Base-by-base conservation (phyloP, 148 eudicot species). In the Tetragonia tetragonoides region DNA sequence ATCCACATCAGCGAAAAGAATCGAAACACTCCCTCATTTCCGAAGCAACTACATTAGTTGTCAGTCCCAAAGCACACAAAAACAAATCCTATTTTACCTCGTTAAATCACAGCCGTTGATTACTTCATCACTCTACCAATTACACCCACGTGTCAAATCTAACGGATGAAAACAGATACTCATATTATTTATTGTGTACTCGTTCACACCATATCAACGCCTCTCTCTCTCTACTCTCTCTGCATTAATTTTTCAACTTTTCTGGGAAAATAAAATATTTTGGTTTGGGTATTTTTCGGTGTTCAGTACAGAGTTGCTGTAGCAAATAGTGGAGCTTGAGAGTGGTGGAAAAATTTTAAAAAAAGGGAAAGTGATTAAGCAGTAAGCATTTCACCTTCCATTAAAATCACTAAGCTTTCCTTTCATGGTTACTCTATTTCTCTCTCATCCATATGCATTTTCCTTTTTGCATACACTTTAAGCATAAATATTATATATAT, bases 301-400 rank as follows among this genome's bases (percentile, higher is more conserved):
- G 71, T 73, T 79, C 60, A 81, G 80, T 71, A 76, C 77, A 77
- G 67, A 71, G 74, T 73, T 68, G 80, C 75, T 56, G 80, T 72
- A 63, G 74, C 64, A 37, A 15, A 56, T 65, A 68, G 75, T 38
- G 53, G 70, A 59, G 53, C 77, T 70, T 41, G 20, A 51, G 18
- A 54, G 59, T 14, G 18, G 64, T 3, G 12, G 70, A 41, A 23
- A 56, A 44, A 38, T 0, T 5, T 0, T 12, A 17, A 37, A n/a
- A 49, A 54, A 76, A n/a, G 18, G 8, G 59, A 61, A 46, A 44
- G 23, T 53, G 21, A 18, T 44, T 14, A 1, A 59, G 23, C 34
- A 28, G 34, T 28, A 28, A 28, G 39, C 8, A 23, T 24, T 37
- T 75, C 47, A 15, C 20, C 64, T 76, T 56, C 53, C 6, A 11